Conservation (phyloP, 2,329 filamentous ascomycete genomes). For the Daldinia sp. region DNA sequence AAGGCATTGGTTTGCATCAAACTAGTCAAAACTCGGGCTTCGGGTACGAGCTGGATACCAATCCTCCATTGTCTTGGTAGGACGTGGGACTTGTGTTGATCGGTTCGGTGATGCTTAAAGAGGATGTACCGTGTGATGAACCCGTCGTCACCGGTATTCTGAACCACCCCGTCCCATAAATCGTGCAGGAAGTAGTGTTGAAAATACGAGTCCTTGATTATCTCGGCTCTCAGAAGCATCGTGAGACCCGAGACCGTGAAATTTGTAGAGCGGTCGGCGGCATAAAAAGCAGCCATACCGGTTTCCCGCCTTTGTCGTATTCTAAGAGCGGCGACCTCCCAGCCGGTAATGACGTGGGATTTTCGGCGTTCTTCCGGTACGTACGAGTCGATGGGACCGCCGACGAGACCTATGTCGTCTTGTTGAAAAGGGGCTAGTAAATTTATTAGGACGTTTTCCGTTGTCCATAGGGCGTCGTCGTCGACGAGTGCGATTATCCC, state of each 20-base stretch:
- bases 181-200: slow-evolving; percentile 37
- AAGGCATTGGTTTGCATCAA: slow-evolving; percentile 34
- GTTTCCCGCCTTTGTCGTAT: slow-evolving; percentile 35
- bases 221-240: slow-evolving; percentile 40
- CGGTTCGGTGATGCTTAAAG: slow-evolving; percentile 30
- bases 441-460: slow-evolving; percentile 19
- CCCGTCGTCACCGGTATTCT: slow-evolving; percentile 42
- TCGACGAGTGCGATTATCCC: slow-evolving; percentile 42
- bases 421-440: slow-evolving; percentile 43
- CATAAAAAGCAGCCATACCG: slow-evolving; percentile 35
- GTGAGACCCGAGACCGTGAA: slow-evolving; percentile 44
- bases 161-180: slow-evolving; percentile 31
- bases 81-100: background rate
- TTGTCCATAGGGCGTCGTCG: slow-evolving; percentile 43
- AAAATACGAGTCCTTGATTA: slow-evolving; percentile 39
- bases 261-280: slow-evolving; percentile 39
- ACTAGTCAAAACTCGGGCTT: slow-evolving; percentile 38
- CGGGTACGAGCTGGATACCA: slow-evolving; percentile 39
- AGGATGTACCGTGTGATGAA: slow-evolving; percentile 44
- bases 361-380: slow-evolving; percentile 35
- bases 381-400: slow-evolving; percentile 39
- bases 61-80: slow-evolving; percentile 32
- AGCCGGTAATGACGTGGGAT: slow-evolving; percentile 36
- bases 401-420: slow-evolving; percentile 36
- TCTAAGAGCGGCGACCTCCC: slow-evolving; percentile 43